phyloP scores from a whole-genome alignment of 192 early-diverging fungal species.

The Gryganskiella cystojenkinii region DNA sequence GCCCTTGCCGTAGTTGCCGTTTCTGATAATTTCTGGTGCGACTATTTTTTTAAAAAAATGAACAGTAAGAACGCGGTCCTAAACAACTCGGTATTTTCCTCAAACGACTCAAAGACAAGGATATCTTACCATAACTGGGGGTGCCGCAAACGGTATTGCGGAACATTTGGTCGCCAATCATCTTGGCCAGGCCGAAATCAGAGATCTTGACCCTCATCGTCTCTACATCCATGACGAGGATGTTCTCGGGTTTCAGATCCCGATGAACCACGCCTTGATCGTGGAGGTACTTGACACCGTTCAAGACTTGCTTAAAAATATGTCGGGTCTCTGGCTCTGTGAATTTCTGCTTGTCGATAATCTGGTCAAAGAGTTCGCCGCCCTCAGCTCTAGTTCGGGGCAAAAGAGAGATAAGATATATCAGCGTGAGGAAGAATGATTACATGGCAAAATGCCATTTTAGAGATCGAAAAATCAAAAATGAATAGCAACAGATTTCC shows the following conservation, averaged over 20 bases:
- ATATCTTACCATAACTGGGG: constrained; percentile 72
- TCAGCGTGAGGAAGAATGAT: neutral
- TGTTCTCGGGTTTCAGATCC: constrained; percentile 92
- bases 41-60: constrained; percentile 49
- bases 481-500: neutral
- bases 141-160: constrained; percentile 90
- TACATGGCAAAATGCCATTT: neutral
- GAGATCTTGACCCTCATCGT: constrained; percentile 85
- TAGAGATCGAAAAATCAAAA: neutral
- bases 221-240: constrained; percentile 63
- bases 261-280: constrained; percentile 88
- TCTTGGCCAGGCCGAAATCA: constrained; percentile 94
- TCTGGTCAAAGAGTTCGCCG: constrained; percentile 95
- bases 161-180: constrained; percentile 63
- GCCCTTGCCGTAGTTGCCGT: constrained; percentile 73
- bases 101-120: no score
- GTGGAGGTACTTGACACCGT: constrained; percentile 89
- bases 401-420: neutral
- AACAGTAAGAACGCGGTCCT: neutral
- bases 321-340: constrained; percentile 81
- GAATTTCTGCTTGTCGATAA: constrained; percentile 78
- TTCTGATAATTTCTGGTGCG: constrained; percentile 90
- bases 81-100: neutral
- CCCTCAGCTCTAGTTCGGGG: constrained; percentile 83
- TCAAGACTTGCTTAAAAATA: constrained; percentile 82